These are phyloP conservation scores for Parascedosporium putredinis DNA, from an alignment of 2,329 filamentous ascomycete genomes.

Conservation along the genomic window DNA sequence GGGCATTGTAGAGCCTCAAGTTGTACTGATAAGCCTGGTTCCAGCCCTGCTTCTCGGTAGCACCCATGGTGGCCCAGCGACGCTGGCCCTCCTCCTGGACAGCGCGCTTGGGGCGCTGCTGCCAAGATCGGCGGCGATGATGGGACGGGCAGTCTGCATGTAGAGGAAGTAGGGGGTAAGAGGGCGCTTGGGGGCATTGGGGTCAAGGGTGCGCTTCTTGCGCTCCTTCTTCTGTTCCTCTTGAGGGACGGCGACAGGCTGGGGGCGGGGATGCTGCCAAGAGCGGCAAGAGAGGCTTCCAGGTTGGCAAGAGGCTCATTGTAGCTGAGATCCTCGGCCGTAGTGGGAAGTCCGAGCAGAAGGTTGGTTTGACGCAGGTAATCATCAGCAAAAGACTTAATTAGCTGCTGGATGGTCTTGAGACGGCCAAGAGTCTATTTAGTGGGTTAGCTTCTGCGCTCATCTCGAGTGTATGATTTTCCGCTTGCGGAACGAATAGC, in stretches of 20 bases:
- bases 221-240: conserved; percentile 73
- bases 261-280: conserved; percentile 30
- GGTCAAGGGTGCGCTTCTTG: conserved; percentile 79
- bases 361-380: conserved; percentile 85
- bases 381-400: conserved; percentile 69
- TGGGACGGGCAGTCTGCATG: conserved; percentile 75
- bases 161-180: conserved; percentile 93
- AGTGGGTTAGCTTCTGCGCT: conserved; percentile 24
- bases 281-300: conserved; percentile 36
- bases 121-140: conserved; percentile 71
- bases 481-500: neutral
- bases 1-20: conserved; percentile 53
- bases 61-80: conserved; percentile 71
- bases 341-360: conserved; percentile 56
- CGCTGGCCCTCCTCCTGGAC: conserved; percentile 80
- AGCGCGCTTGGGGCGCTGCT: conserved; percentile 71
- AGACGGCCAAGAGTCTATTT: conserved; percentile 53
- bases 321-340: conserved; percentile 33
- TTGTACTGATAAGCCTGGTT: conserved; percentile 60
- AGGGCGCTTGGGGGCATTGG: conserved; percentile 89
- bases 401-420: conserved; percentile 65
- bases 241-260: conserved; percentile 27
- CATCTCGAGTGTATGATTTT: too few relatives aligned
- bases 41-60: conserved; percentile 62
- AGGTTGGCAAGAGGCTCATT: conserved; percentile 39